These are phyloP conservation scores for Boletus eberwhitei DNA, from an alignment of 768 basidiomycete species.

Conservation along the genomic window DNA sequence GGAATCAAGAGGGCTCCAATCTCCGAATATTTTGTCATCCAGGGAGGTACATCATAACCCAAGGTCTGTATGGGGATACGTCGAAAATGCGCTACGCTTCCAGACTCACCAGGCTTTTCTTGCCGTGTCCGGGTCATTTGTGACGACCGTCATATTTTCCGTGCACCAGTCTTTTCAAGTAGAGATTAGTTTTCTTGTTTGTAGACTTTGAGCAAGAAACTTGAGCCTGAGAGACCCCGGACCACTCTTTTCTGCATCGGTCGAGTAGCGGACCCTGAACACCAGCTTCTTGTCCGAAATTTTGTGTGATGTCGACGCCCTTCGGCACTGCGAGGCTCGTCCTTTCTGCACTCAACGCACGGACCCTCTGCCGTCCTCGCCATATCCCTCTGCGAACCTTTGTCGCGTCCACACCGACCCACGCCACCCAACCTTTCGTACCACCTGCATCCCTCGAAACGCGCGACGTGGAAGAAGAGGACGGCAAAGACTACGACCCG, in stretches of 20 bases:
- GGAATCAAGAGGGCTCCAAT: neutral
- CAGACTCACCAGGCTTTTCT: neutral
- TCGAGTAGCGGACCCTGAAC: constrained; percentile 14
- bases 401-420: constrained; percentile 1
- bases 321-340: constrained; percentile 5
- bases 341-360: constrained; percentile 1
- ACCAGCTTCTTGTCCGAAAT: constrained; percentile 4
- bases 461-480: constrained; percentile 1
- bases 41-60: neutral
- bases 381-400: constrained; percentile 8
- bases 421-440: constrained; percentile 16
- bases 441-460: constrained; percentile 26
- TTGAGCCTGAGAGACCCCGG: constrained; percentile 10
- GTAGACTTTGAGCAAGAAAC: neutral
- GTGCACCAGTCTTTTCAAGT: neutral
- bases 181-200: neutral
- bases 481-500: neutral
- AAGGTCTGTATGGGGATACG: neutral
- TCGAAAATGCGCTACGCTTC: neutral
- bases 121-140: neutral
- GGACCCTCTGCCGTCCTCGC: constrained; percentile 1
- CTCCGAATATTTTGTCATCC: neutral
- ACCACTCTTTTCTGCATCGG: constrained; percentile 1
- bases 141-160: neutral
- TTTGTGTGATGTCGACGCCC: constrained; percentile 13